Conservation (phyloP, 768 basidiomycete species). For the Brasilioporus rufonigricans region DNA sequence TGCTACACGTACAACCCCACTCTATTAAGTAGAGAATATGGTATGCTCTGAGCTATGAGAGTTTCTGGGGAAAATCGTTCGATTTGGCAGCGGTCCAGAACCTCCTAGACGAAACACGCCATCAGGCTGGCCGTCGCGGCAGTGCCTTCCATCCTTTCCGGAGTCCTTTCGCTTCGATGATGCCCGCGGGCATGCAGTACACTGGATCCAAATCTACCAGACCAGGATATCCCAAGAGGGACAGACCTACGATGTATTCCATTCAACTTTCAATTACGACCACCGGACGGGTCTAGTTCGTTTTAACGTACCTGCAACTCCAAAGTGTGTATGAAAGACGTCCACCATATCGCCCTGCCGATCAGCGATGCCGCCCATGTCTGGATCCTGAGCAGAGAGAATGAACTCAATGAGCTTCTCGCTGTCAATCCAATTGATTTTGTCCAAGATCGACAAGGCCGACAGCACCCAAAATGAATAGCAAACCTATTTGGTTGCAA, state of each 20-base stretch:
- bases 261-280: slow-evolving; percentile 1
- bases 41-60: background rate
- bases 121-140: slow-evolving; percentile 25
- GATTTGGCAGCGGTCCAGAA: slow-evolving; percentile 3
- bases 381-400: slow-evolving; percentile 84
- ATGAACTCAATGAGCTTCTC: slow-evolving; percentile 80
- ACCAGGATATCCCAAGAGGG: slow-evolving; percentile 82
- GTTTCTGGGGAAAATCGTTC: background rate
- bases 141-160: slow-evolving; percentile 45
- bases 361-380: slow-evolving; percentile 92
- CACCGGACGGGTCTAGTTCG: background rate
- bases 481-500: slow-evolving; percentile 50
- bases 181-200: slow-evolving; percentile 87
- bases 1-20: background rate
- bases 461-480: slow-evolving; percentile 98
- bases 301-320: slow-evolving; percentile 65
- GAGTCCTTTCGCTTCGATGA: slow-evolving; percentile 71
- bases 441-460: slow-evolving; percentile 77
- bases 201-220: slow-evolving; percentile 88
- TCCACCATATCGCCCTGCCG: slow-evolving; percentile 91
- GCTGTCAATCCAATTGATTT: slow-evolving; percentile 83
- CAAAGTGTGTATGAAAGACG: slow-evolving; percentile 96
- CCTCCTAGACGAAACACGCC: slow-evolving; percentile 2
- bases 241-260: slow-evolving; percentile 54
- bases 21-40: background rate